phyloP scores from a whole-genome alignment of 371 early-diverging fungal species.

The Amoeboaphelidium protococcarum region DNA sequence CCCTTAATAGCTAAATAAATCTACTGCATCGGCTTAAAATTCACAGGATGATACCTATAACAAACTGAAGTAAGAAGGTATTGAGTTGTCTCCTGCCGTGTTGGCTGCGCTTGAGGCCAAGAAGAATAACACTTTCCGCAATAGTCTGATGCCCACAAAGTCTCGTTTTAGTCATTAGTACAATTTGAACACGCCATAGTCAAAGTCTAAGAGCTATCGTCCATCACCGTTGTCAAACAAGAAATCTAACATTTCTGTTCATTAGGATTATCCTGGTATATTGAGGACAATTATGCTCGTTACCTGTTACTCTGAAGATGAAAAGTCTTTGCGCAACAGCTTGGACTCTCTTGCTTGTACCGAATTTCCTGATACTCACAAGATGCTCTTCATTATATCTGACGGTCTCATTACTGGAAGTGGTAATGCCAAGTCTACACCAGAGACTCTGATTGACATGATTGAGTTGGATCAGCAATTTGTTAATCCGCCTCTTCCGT shows the following conservation, averaged over 20 bases:
- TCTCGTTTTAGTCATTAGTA: not conserved
- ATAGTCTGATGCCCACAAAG: not conserved
- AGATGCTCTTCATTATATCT: slow-evolving; percentile 18
- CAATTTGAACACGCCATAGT: not conserved
- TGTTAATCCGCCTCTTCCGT: slow-evolving; percentile 12
- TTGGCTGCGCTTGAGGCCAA: not conserved
- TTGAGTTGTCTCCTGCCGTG: too few relatives aligned
- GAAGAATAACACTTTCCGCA: too few relatives aligned
- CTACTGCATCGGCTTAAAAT: too few relatives aligned
- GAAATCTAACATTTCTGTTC: not conserved
- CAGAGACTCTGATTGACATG: slow-evolving; percentile 12
- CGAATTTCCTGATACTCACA: slow-evolving; percentile 14
- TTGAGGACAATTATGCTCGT: slow-evolving; percentile 6
- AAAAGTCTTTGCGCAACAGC: slow-evolving; percentile 14
- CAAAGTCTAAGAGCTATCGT: not conserved
- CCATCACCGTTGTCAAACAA: not conserved
- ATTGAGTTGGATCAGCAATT: slow-evolving; percentile 14
- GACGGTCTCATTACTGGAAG: slow-evolving; percentile 11
- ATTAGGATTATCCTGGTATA: not conserved
- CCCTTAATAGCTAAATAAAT: too few relatives aligned
- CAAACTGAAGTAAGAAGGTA: too few relatives aligned
- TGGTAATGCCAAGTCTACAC: slow-evolving; percentile 2
- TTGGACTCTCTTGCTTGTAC: slow-evolving; percentile 14
- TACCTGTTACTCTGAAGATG: slow-evolving; percentile 21
- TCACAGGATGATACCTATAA: too few relatives aligned